Evolutionary conservation across 1,139 yeast species (phyloP).

Genomic region (Nakaseomyces uthaithaninus): DNA sequence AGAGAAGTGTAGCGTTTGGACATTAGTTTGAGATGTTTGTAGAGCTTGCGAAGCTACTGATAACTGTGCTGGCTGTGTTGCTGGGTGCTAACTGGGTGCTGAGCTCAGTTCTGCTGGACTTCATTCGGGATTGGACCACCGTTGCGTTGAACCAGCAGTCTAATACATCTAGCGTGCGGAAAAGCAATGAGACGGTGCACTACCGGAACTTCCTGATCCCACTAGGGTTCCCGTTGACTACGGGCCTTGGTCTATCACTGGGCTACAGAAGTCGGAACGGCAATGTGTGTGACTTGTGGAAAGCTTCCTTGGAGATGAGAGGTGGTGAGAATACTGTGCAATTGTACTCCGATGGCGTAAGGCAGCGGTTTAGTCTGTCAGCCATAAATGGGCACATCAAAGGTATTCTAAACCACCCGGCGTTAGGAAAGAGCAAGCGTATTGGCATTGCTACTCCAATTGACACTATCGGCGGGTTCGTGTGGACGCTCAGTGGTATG

Average conservation of each 20-base stretch:
- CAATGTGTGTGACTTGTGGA: constrained; percentile 60
- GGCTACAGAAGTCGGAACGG: constrained; percentile 63
- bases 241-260: constrained; percentile 57
- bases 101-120: constrained; percentile 24
- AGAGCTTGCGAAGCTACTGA: neutral
- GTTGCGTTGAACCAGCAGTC: constrained; percentile 56
- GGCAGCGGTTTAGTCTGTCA: constrained; percentile 8
- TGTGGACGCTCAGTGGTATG: constrained; percentile 30
- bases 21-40: neutral
- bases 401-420: constrained; percentile 10
- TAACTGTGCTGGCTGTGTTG: constrained; percentile 6
- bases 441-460: constrained; percentile 30
- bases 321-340: constrained; percentile 13
- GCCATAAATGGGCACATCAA: constrained; percentile 28
- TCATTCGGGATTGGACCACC: constrained; percentile 45
- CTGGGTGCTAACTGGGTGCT: constrained; percentile 17
- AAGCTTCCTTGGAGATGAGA: constrained; percentile 31
- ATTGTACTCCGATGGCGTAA: constrained; percentile 10
- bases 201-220: constrained; percentile 60
- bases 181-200: constrained; percentile 51
- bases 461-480: constrained; percentile 28
- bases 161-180: constrained; percentile 47
- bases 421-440: constrained; percentile 13
- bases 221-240: constrained; percentile 50
- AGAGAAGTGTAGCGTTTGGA: no score